These are phyloP conservation scores for Ramaria sp. DNA, from an alignment of 768 basidiomycete species.

Conservation along the genomic window DNA sequence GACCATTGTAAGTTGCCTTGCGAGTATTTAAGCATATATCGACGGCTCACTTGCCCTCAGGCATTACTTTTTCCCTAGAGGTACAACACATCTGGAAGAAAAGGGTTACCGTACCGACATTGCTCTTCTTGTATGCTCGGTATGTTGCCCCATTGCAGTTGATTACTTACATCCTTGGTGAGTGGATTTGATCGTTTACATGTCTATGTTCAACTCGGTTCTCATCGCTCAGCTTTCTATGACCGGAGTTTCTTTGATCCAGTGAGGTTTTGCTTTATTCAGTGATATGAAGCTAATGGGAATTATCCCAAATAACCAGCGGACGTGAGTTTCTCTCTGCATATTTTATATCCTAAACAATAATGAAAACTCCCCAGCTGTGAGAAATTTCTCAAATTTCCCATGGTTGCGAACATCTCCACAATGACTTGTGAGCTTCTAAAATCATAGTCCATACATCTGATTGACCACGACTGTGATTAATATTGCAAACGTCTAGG, in stretches of 20 bases:
- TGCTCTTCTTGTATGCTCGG: neutral
- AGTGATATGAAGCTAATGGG: too few relatives aligned
- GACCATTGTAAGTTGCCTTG: neutral
- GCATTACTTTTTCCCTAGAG: slow-evolving; percentile 1
- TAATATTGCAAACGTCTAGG: too few relatives aligned
- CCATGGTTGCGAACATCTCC: neutral
- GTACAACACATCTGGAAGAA: neutral
- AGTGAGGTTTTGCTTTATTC: too few relatives aligned
- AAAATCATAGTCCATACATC: neutral
- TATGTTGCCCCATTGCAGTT: neutral
- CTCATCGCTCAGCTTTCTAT: neutral
- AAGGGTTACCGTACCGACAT: neutral
- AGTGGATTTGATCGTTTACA: neutral
- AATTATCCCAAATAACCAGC: neutral
- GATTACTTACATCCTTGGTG: neutral
- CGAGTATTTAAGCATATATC: neutral
- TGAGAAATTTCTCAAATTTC: neutral
- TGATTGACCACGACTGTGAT: too few relatives aligned
- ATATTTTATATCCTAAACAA: neutral
- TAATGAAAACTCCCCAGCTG: neutral
- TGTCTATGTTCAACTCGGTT: neutral
- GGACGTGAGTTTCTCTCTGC: neutral
- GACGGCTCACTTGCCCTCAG: neutral
- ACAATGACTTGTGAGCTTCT: neutral
- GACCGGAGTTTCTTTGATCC: neutral